phyloP scores from a whole-genome alignment of 768 basidiomycete species.

The Coprinopsis marcescibilis region DNA sequence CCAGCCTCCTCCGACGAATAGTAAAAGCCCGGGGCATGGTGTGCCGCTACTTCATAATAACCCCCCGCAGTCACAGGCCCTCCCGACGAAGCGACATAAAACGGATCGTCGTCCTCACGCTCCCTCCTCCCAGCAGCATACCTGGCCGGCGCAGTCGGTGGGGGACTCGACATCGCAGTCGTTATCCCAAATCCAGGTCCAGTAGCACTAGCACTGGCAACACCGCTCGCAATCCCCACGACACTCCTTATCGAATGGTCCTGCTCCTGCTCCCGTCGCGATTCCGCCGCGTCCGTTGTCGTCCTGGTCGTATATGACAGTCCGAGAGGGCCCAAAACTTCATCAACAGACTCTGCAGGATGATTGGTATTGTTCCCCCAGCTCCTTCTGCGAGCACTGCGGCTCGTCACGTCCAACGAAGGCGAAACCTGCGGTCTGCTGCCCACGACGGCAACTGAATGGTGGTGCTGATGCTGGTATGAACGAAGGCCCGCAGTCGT shows the following conservation, averaged over 20 bases:
- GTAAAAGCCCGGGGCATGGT: constrained; percentile 1
- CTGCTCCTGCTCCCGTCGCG: too few relatives aligned
- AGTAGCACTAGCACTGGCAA: too few relatives aligned
- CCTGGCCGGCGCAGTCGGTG: constrained; percentile 6
- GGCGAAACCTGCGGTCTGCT: too few relatives aligned
- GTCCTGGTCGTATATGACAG: neutral
- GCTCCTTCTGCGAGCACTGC: constrained; percentile 3
- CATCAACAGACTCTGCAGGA: constrained; percentile 11
- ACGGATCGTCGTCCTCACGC: constrained; percentile 7
- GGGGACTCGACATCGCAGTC: neutral
- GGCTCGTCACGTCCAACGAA: constrained; percentile 6
- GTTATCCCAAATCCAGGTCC: neutral
- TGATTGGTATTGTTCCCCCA: constrained; percentile 13
- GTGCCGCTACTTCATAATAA: neutral
- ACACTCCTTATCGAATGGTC: too few relatives aligned
- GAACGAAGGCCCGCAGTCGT: too few relatives aligned
- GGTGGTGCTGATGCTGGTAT: too few relatives aligned
- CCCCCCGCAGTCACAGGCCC: neutral
- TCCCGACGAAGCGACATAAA: too few relatives aligned
- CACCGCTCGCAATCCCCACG: too few relatives aligned
- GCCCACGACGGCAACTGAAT: too few relatives aligned
- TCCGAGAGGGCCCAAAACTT: constrained; percentile 5
- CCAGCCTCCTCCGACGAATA: constrained; percentile 9
- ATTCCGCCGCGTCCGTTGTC: too few relatives aligned
- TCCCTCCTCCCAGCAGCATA: neutral